Base-by-base conservation (phyloP, 2,329 filamentous ascomycete species). In the Fusarium aywerte region DNA sequence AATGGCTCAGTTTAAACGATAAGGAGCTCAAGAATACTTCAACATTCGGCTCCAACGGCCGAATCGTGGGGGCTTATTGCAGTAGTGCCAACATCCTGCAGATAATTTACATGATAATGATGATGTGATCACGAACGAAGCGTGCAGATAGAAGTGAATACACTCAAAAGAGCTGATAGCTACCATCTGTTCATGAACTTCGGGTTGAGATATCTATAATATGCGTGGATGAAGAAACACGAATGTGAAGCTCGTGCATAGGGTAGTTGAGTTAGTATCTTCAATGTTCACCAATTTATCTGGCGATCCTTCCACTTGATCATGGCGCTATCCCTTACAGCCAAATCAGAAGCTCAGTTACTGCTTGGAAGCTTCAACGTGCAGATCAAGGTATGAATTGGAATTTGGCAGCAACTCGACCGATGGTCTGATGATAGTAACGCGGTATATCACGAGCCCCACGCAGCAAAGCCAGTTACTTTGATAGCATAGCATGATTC, bases 341-440 rank as follows among this genome's bases (percentile, higher is more conserved):
- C 15, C 15, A 47, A 35, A 50, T 51, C 29, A 43, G 62, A 62
- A n/a, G 35, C 9, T 27, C 31, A 7, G 29, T n/a, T 15, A 8
- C 11, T 18, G 5, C 6, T 10, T 44, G 23, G 11, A 33, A 27
- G 40, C 3, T 56, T 23, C 12, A 5, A 9, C 15, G 2, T 36
- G 2, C 32, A 35, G 33, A 39, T 20, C 27, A 33, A 44, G 21
- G 54, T 51, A 21, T 35, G 7, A 16, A 2, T 8, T 18, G 18
- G 18, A 21, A 25, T 29, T 33, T 53, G 33, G 47, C 31, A 43
- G 39, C 27, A n/a, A 12, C 47, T 50, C 44, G 4, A 7, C 23
- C 38, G 27, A 67, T 69, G 66, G 55, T 69, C 66, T 69, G 66
- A 69, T 39, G 48, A 58, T 58, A 20, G 2, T 11, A 23, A 36